phyloP scores from a whole-genome alignment of 768 basidiomycete species.

The Trametes villosa region DNA sequence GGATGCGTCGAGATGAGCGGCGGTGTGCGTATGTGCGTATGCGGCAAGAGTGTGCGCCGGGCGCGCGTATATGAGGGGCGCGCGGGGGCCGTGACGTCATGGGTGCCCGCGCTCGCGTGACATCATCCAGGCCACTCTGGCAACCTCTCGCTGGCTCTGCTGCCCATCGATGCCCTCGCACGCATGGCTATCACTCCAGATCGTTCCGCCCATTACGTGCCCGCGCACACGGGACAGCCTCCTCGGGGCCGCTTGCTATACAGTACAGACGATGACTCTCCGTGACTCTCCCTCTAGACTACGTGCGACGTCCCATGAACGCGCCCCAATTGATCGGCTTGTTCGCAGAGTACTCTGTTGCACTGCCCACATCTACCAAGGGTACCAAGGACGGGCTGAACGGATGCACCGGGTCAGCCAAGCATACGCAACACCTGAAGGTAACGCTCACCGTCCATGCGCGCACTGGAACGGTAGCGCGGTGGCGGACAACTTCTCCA shows the following conservation, averaged over 20 bases:
- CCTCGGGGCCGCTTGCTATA: background rate
- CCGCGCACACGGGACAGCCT: background rate
- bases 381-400: conserved; percentile 29
- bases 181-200: conserved; percentile 15
- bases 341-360: background rate
- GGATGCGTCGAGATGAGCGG: conserved; percentile 22
- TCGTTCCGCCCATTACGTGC: background rate
- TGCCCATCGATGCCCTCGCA: conserved; percentile 14
- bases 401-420: background rate
- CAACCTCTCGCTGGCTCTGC: conserved; percentile 5
- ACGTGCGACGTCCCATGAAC: background rate
- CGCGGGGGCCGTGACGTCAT: conserved; percentile 23
- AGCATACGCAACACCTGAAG: background rate
- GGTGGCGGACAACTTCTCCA: conserved; percentile 69
- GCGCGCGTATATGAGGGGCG: conserved; percentile 19
- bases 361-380: conserved; percentile 14
- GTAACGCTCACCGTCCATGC: conserved; percentile 72
- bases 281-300: background rate
- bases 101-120: conserved; percentile 20
- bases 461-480: conserved; percentile 95
- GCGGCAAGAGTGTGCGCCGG: background rate
- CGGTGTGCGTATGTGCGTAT: background rate
- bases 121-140: conserved; percentile 25
- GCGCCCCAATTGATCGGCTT: conserved; percentile 6
- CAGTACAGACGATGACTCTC: background rate